Conservation (phyloP, 2,329 filamentous ascomycete species). For the Coniochaeta sp. region DNA sequence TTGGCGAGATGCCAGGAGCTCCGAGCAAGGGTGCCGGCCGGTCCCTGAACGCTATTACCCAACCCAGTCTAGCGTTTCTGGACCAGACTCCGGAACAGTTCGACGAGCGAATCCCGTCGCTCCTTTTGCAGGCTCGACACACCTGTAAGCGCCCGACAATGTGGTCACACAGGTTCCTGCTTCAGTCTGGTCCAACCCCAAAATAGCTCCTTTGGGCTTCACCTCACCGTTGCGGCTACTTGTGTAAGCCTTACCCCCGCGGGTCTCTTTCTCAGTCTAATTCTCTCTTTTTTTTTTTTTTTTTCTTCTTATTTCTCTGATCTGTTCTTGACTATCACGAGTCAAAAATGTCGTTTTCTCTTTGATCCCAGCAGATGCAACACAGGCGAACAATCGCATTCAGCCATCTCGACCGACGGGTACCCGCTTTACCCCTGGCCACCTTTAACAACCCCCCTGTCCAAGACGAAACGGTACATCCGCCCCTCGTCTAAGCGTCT, state of each 20-base stretch:
- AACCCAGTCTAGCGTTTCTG: not conserved
- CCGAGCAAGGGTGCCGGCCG: not conserved
- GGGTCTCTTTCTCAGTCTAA: not conserved
- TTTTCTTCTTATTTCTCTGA: not conserved
- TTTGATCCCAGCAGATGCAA: not conserved
- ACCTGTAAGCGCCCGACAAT: conserved; percentile 1
- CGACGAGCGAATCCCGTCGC: not conserved
- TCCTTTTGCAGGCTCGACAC: not conserved
- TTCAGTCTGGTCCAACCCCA: not conserved
- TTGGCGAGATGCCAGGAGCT: not conserved
- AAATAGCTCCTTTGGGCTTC: conserved; percentile 2
- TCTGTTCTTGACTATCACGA: not conserved
- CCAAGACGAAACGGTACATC: conserved; percentile 27
- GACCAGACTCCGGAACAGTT: not conserved
- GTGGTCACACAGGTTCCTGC: conserved; percentile 1
- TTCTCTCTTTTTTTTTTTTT: not conserved
- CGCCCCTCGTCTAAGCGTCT: conserved; percentile 32
- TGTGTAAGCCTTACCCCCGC: not conserved
- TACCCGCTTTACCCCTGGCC: not conserved
- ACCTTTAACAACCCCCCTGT: conserved; percentile 21
- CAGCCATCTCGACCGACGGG: not conserved
- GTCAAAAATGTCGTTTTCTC: not conserved
- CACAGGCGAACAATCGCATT: not conserved
- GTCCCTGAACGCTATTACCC: not conserved
- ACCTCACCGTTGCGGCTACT: not conserved